Evolutionary conservation across 768 basidiomycete species (phyloP).

Genomic region (Podaxis mareebaensis): DNA sequence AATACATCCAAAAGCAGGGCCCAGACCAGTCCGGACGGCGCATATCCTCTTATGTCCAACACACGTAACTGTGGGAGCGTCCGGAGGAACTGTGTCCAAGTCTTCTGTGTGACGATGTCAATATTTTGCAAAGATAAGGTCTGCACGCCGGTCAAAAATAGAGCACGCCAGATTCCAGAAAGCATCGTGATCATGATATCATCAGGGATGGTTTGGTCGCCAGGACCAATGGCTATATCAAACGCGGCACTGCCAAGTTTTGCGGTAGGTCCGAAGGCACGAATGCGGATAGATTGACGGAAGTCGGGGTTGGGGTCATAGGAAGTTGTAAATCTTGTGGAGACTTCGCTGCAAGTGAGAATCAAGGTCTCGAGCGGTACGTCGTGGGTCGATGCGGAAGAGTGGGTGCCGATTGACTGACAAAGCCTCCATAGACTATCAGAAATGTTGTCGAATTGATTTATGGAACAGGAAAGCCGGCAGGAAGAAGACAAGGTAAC

Average conservation of each 20-base stretch:
- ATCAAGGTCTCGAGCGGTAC: conserved; percentile 6
- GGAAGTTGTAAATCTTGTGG: conserved; percentile 1
- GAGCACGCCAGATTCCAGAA: conserved; percentile 30
- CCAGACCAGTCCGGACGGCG: conserved; percentile 43
- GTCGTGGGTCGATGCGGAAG: conserved; percentile 1
- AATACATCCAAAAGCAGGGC: conserved; percentile 38
- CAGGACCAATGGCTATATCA: conserved; percentile 33
- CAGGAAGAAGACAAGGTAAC: conserved; percentile 6
- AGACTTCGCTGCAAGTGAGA: conserved; percentile 9
- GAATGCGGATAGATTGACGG: conserved; percentile 34
- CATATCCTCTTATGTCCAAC: conserved; percentile 35
- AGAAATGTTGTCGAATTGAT: not conserved
- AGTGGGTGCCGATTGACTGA: conserved; percentile 4
- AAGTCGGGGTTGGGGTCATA: conserved; percentile 29
- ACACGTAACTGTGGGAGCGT: conserved; percentile 33
- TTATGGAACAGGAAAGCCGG: conserved; percentile 7
- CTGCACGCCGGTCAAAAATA: conserved; percentile 32
- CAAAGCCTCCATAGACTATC: conserved; percentile 8
- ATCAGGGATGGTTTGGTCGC: conserved; percentile 27
- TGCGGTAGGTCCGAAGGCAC: conserved; percentile 29
- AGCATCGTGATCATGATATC: conserved; percentile 33
- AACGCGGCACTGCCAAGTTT: conserved; percentile 26
- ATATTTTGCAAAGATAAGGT: conserved; percentile 37
- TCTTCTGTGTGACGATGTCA: conserved; percentile 40
- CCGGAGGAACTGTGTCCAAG: conserved; percentile 35